Evolutionary conservation across 108 stramenopile genomes (phyloP), one percentile per base, ranked within the genome.

Genomic region (Cylindrotheca closterium): DNA sequence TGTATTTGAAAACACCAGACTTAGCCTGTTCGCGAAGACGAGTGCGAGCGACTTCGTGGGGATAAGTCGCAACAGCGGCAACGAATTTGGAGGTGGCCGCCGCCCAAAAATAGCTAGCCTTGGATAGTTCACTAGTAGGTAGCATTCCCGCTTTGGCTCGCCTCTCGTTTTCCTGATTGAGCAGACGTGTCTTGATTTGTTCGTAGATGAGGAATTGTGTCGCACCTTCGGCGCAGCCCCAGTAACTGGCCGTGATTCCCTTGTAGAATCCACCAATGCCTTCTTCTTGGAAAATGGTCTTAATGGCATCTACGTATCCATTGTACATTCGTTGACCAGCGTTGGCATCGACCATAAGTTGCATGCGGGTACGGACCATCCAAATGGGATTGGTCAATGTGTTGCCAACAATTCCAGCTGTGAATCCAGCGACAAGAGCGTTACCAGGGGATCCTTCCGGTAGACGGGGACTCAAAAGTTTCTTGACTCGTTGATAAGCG

Each of bases 21-120:
- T 77, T 65, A 2, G 90, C 93, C 69, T 96, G 95, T 74, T 97
- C 97, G 32, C 97, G 64, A 60, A 97, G 51, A 26, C 97, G 63
- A 0, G 97, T 97, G 27, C 97, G 79, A 22, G 94, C 93, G 22
- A 97, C 97, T 68, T 97, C 97, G 74, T 97, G 97, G 7, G 97
- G 97, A 76, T 97, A 97, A 2, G 95, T 94, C 27, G 78, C 60
- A 18, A 91, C 73, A 19, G 90, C 66, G 5, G 96, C 96, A 27
- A 81, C 63, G 18, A 81, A 70, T 81, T 97, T 97, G 37, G 93
- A 85, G 48, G 75, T 45, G 4, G 95, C 95, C 5, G 94, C 95
- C 1, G 84, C 74, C 51, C 77, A 78, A 50, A 97, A 92, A 64
- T 86, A 85, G 19, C 67, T 65, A 26, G 73, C 53, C 46, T 86